Percentiles rank a stretch among this genome's conserved stretches.
Conservation (phyloP, 1,139 yeast species). For the Yamadazyma atmosphaerica region DNA sequence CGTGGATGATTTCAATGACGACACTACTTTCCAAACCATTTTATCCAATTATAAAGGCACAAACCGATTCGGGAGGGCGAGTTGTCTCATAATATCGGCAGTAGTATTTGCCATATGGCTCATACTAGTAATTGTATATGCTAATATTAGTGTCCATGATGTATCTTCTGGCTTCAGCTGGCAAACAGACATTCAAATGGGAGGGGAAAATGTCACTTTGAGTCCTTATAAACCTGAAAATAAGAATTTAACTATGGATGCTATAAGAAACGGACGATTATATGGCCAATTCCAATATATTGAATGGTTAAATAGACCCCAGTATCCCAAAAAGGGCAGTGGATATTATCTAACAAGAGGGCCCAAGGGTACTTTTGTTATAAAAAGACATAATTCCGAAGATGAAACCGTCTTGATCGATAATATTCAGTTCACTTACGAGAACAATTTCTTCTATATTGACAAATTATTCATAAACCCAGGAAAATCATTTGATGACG, state of each 20-base stretch:
- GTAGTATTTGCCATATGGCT: constrained; percentile 25
- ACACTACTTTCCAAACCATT: constrained; percentile 26
- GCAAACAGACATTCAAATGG: constrained; percentile 28
- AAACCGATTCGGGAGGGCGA: constrained; percentile 9
- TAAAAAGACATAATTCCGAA: constrained; percentile 24
- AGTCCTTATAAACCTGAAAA: constrained; percentile 28
- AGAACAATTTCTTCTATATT: constrained; percentile 34
- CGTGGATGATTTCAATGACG: constrained; percentile 25
- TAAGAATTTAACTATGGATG: constrained; percentile 32
- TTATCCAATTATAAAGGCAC: constrained; percentile 22
- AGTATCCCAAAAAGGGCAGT: constrained; percentile 29
- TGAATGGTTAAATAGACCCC: constrained; percentile 31
- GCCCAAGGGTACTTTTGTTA: constrained; percentile 15
- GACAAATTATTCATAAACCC: constrained; percentile 37
- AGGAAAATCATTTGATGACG: constrained; percentile 26
- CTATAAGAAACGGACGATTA: constrained; percentile 25
- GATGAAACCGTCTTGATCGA: constrained; percentile 21
- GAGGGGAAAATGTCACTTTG: constrained; percentile 33
- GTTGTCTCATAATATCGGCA: constrained; percentile 9
- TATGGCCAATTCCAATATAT: constrained; percentile 20
- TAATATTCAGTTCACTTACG: constrained; percentile 28
- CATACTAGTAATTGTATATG: constrained; percentile 28
- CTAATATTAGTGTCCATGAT: constrained; percentile 25
- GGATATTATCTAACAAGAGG: constrained; percentile 34
- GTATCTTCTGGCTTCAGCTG: constrained; percentile 23